Evolutionary conservation across 148 eudicot species (phyloP).

Genomic region (Silene latifolia): DNA sequence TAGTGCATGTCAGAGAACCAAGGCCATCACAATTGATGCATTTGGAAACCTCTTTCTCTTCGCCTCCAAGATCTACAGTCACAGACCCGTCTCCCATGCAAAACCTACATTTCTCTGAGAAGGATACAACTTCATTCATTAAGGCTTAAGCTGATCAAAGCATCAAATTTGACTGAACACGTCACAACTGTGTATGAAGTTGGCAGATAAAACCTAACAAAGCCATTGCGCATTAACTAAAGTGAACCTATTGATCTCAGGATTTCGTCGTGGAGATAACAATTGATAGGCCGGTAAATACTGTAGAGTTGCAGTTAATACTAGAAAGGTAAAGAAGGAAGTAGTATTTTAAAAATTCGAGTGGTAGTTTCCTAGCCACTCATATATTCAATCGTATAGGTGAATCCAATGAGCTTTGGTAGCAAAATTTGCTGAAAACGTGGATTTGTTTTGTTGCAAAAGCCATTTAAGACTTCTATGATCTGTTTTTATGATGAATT

Average conservation of each 20-base stretch:
- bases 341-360: too few species aligned
- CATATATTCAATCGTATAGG: too few species aligned
- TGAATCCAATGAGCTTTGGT: too few species aligned
- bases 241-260: neutral
- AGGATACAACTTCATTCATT: neutral
- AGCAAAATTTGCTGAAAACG: too few species aligned
- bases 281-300: neutral
- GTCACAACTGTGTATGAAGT: neutral
- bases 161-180: neutral
- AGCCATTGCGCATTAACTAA: neutral
- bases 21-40: slow-evolving; percentile 93
- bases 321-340: too few species aligned
- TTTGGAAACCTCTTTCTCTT: slow-evolving; percentile 74
- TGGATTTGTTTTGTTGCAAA: too few species aligned
- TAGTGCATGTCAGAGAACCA: slow-evolving; percentile 91
- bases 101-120: slow-evolving; percentile 76
- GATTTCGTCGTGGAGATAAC: neutral
- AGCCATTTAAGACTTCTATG: too few species aligned
- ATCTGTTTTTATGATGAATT: too few species aligned
- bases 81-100: slow-evolving; percentile 81
- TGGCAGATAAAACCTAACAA: too few species aligned
- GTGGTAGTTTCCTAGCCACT: too few species aligned
- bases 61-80: slow-evolving; percentile 81
- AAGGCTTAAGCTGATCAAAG: slow-evolving; percentile 9
- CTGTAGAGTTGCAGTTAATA: too few species aligned